Conservation (phyloP, 768 basidiomycete genomes). For the Jaapia argillacea region DNA sequence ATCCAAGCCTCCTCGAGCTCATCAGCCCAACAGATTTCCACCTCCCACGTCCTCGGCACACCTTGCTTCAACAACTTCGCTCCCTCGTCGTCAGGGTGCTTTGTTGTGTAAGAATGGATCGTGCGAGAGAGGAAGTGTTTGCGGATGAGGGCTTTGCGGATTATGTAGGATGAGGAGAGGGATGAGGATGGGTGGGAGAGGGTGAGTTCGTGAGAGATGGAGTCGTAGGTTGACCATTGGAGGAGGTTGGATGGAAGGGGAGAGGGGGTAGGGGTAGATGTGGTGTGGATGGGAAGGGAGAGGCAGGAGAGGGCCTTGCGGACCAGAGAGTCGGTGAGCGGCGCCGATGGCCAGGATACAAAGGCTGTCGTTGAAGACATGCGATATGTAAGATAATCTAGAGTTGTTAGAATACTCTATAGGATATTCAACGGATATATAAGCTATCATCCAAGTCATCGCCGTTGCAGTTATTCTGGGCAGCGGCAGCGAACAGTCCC, state of each 20-base stretch:
- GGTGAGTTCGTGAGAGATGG: constrained; percentile 68
- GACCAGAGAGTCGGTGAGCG: constrained; percentile 41
- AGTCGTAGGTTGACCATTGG: constrained; percentile 88
- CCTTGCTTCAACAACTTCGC: constrained; percentile 40
- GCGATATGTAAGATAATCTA: too few relatives aligned
- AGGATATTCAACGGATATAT: too few relatives aligned
- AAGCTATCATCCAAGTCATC: too few relatives aligned
- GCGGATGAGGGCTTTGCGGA: constrained; percentile 88
- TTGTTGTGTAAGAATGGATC: constrained; percentile 61
- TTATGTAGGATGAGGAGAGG: constrained; percentile 76
- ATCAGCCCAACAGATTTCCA: constrained; percentile 85
- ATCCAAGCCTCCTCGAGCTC: constrained; percentile 90
- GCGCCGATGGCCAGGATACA: constrained; percentile 45
- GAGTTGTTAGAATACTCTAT: too few relatives aligned
- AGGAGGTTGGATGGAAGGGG: constrained; percentile 26
- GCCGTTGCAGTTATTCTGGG: too few relatives aligned
- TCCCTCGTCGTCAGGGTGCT: constrained; percentile 55
- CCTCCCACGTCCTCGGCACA: constrained; percentile 68
- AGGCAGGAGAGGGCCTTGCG: constrained; percentile 28
- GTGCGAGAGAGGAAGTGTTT: constrained; percentile 85
- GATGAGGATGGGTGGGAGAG: constrained; percentile 36
- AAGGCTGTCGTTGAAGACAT: too few relatives aligned
- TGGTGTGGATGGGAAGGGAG: constrained; percentile 17
- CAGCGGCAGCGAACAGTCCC: too few relatives aligned
- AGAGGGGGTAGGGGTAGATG: constrained; percentile 13